Conservation (phyloP, 2,329 filamentous ascomycete genomes). For the Clonostachys solani region DNA sequence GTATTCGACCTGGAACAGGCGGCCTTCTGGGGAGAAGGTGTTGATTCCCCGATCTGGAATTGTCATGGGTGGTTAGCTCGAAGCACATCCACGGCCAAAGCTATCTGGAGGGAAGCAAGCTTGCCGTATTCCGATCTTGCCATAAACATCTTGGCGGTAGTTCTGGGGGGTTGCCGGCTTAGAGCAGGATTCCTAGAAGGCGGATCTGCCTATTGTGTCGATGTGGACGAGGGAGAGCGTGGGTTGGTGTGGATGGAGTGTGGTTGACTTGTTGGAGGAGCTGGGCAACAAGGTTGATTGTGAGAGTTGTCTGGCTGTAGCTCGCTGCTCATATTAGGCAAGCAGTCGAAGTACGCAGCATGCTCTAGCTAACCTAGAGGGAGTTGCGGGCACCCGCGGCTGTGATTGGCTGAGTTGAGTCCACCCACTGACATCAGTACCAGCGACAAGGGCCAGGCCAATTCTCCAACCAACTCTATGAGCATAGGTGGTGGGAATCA, state of each 20-base stretch:
- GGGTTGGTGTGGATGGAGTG: background rate
- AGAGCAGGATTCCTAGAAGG: no score
- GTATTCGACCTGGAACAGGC: constrained; percentile 99
- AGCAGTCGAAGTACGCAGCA: constrained; percentile 31
- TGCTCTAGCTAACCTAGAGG: background rate
- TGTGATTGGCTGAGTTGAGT: no score
- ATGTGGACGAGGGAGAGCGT: background rate
- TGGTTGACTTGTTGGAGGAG: background rate
- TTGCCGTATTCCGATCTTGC: constrained; percentile 99
- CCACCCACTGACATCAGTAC: no score
- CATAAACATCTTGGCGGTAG: constrained; percentile 85
- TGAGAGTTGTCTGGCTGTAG: no score
- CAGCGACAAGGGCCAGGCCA: no score
- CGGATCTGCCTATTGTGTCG: no score
- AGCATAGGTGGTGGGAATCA: no score
- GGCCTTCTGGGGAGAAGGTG: constrained; percentile 99
- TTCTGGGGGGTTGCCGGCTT: no score
- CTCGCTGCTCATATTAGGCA: constrained; percentile 17
- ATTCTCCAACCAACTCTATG: no score
- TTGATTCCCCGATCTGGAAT: constrained; percentile 91
- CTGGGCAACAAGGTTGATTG: no score
- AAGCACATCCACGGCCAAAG: background rate
- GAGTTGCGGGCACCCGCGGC: no score
- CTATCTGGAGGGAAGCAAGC: constrained; percentile 25
- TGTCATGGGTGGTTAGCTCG: background rate